These are phyloP conservation scores for Colletotrichum higginsianum DNA, from an alignment of 2,329 filamentous ascomycete species.

Conservation along the genomic window DNA sequence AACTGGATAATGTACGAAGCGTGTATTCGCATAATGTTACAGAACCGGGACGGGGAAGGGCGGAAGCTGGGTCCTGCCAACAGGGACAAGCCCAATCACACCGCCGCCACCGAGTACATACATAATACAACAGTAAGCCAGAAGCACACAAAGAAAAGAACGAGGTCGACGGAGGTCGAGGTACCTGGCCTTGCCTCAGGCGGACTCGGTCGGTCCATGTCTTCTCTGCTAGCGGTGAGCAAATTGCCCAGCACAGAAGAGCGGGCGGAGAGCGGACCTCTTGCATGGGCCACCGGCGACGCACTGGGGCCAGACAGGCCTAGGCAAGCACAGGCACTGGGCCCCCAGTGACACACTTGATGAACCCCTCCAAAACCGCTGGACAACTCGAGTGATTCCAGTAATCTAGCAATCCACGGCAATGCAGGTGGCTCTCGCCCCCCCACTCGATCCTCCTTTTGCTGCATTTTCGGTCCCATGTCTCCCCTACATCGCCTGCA, in stretches of 20 bases:
- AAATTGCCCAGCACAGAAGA: constrained; percentile 34
- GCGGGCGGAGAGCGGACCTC: constrained; percentile 38
- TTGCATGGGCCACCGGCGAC: constrained; percentile 32
- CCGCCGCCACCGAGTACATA: constrained; percentile 19
- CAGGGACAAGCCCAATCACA: constrained; percentile 33
- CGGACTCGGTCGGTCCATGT: constrained; percentile 15
- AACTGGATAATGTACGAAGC: constrained; percentile 25
- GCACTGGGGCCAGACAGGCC: constrained; percentile 38
- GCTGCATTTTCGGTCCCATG: constrained; percentile 41
- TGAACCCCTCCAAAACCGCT: constrained; percentile 36
- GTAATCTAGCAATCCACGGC: constrained; percentile 29
- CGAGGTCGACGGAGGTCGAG: constrained; percentile 1
- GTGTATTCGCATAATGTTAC: constrained; percentile 39
- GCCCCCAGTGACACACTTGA: constrained; percentile 40
- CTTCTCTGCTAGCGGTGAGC: constrained; percentile 38
- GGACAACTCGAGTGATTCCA: constrained; percentile 1
- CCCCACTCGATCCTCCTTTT: constrained; percentile 37
- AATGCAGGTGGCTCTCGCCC: constrained; percentile 36
- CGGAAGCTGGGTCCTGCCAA: constrained; percentile 38
- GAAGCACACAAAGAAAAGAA: constrained; percentile 21
- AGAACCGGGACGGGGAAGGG: constrained; percentile 38
- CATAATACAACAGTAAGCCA: constrained; percentile 5
- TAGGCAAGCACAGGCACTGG: constrained; percentile 33
- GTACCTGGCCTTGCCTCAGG: constrained; percentile 18
- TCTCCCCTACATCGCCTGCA: constrained; percentile 28